Evolutionary conservation across 2,329 filamentous ascomycete species (phyloP), one percentile per base, ranked within the genome.

Genomic region (Scorias spongiosa): DNA sequence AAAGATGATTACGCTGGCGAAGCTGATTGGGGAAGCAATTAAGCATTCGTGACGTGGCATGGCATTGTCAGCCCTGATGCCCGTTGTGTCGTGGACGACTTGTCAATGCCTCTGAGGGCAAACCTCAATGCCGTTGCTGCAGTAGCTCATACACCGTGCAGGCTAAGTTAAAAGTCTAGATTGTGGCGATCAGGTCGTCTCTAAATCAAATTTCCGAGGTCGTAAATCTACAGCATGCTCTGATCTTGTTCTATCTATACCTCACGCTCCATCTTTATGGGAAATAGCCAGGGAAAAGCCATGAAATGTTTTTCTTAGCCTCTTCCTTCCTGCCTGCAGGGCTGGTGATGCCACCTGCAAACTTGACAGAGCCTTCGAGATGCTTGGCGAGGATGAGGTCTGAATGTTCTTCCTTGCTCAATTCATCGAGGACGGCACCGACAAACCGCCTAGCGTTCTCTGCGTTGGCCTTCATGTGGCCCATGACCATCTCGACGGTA

Each of bases 401-500:
- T 44, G 63, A 68, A 64, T 93, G 77, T 59, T 89, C 82, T 47
- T 84, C 74, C 60, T 83, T 80, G 55, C 76, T 79, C 54, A 96
- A 71, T 64, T 87, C 81, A 63, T 96, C 85, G 44, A 98, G 70
- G 39, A 96, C 87, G 29, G 84, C 85, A 30, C 78, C 84, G 29
- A 98, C 80, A 45, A 96, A 80, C 42, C 79, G 72, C 62, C 81
- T 81, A 29, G 91, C 91, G 58, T 96, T 98, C 59, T 81, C 73
- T 42, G 84, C 74, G 65, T 98, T 98, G 52, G 86, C 82, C 61
- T 83, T 81, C 91, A 98, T 98, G 66, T 93, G 85, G 48, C 78
- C 82, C 79, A 94, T 85, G 44, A 98, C 91, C 84, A 96, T 93
- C 64, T 88, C 84, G 17, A 98, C 91, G 49, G 87, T 88, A 49